A percentile compares a stretch with the other conserved stretches of the same genome.
Conservation (phyloP, 2,329 filamentous ascomycete genomes). For the Xylariaceae sp. region DNA sequence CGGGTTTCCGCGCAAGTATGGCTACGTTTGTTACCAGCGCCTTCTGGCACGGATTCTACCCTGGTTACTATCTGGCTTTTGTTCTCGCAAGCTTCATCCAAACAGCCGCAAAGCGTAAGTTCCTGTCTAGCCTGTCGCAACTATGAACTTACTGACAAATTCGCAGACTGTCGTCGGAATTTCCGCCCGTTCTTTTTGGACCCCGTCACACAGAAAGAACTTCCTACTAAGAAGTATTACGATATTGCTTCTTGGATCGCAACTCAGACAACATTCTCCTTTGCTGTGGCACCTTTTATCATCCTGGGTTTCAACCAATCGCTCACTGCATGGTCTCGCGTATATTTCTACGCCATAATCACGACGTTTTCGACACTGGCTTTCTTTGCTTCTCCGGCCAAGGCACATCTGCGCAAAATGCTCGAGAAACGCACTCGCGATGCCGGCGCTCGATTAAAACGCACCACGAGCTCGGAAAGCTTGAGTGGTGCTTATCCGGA, state of each 20-base stretch:
- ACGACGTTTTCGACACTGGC: slow-evolving; percentile 62
- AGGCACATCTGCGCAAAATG: slow-evolving; percentile 53
- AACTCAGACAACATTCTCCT: slow-evolving; percentile 82
- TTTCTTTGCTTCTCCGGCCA: slow-evolving; percentile 80
- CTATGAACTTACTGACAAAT: slow-evolving; percentile 13
- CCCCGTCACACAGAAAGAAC: slow-evolving; percentile 66
- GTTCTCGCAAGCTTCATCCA: slow-evolving; percentile 88
- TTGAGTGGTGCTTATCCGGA: slow-evolving; percentile 46
- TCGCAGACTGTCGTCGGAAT: slow-evolving; percentile 78
- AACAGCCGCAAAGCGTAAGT: slow-evolving; percentile 86
- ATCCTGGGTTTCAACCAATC: slow-evolving; percentile 71
- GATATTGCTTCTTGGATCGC: slow-evolving; percentile 72
- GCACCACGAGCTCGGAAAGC: slow-evolving; percentile 57
- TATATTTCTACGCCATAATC: slow-evolving; percentile 84
- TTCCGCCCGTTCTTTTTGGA: slow-evolving; percentile 91
- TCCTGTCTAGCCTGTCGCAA: not conserved
- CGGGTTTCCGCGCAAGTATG: slow-evolving; percentile 89
- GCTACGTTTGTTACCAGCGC: slow-evolving; percentile 93
- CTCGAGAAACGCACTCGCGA: slow-evolving; percentile 57
- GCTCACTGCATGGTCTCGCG: slow-evolving; percentile 73
- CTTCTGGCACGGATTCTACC: slow-evolving; percentile 97
- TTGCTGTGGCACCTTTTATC: slow-evolving; percentile 80
- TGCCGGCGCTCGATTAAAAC: slow-evolving; percentile 44
- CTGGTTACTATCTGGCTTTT: slow-evolving; percentile 92
- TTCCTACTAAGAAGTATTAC: slow-evolving; percentile 78